Conservation (phyloP, 2,329 filamentous ascomycete species). For the Dendryphion nanum region DNA sequence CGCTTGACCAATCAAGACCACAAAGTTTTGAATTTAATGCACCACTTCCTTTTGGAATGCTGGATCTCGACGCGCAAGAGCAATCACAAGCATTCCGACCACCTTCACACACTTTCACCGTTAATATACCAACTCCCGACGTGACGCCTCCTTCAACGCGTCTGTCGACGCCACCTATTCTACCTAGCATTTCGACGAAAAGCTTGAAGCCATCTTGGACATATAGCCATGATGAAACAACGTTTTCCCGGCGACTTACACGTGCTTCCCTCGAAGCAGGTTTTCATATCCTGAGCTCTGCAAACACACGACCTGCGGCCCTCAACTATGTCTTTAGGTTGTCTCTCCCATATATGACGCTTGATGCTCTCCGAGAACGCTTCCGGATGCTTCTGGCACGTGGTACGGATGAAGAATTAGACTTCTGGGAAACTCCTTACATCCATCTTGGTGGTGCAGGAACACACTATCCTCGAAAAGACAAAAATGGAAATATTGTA, state of each 20-base stretch:
- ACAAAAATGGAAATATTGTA: constrained; percentile 36
- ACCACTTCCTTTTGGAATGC: constrained; percentile 30
- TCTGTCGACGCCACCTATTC: constrained; percentile 19
- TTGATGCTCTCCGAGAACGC: constrained; percentile 39
- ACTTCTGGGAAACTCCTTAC: constrained; percentile 61
- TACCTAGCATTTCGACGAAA: constrained; percentile 26
- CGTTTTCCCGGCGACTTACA: constrained; percentile 70
- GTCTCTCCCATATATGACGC: constrained; percentile 58
- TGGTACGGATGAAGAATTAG: constrained; percentile 50
- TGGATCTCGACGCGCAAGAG: constrained; percentile 15
- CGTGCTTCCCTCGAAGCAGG: constrained; percentile 64
- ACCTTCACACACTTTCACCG: constrained; percentile 18
- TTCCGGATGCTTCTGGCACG: constrained; percentile 43
- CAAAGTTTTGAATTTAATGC: constrained; percentile 1
- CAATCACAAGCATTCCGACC: constrained; percentile 31
- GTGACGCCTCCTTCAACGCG: constrained; percentile 25
- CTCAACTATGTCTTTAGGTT: constrained; percentile 64
- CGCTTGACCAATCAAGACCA: constrained; percentile 19
- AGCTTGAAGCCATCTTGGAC: constrained; percentile 45
- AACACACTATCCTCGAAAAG: constrained; percentile 57
- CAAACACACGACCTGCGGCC: constrained; percentile 21
- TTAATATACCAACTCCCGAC: constrained; percentile 23
- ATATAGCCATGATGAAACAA: constrained; percentile 62
- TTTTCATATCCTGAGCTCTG: constrained; percentile 57
- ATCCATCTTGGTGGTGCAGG: constrained; percentile 67